Evolutionary conservation across 345 rosid genomes (phyloP).

Genomic region (Boechera divaricarpa): DNA sequence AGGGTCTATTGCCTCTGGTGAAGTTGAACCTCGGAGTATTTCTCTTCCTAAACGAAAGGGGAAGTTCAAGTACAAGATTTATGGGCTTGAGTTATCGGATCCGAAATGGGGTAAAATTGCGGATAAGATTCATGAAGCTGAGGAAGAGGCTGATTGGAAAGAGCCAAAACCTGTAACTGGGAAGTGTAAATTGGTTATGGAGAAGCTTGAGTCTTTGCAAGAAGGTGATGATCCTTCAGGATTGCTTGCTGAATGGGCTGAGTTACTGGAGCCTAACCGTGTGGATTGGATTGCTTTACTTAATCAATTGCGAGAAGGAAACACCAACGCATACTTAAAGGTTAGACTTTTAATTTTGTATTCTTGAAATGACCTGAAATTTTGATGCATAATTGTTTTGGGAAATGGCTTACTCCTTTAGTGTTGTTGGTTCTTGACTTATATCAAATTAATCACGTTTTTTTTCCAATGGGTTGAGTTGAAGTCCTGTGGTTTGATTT

Average conservation of each 20-base stretch:
- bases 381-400: constrained; percentile 13
- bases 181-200: constrained; percentile 67
- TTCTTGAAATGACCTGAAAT: background rate
- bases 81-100: constrained; percentile 91
- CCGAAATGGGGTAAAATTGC: constrained; percentile 77
- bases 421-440: constrained; percentile 23
- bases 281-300: constrained; percentile 85
- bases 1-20: constrained; percentile 43
- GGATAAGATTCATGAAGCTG: constrained; percentile 72
- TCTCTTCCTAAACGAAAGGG: constrained; percentile 88
- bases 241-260: constrained; percentile 71
- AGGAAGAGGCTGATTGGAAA: constrained; percentile 63
- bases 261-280: constrained; percentile 77
- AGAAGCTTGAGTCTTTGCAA: constrained; percentile 67
- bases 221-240: constrained; percentile 75
- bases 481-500: background rate
- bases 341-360: constrained; percentile 43
- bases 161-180: constrained; percentile 81
- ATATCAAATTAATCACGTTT: constrained; percentile 4
- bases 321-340: constrained; percentile 59
- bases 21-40: constrained; percentile 39
- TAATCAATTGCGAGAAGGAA: constrained; percentile 62
- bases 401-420: background rate
- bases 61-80: constrained; percentile 81
- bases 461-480: background rate